Percentiles rank a stretch among this genome's conserved stretches.
These are phyloP conservation scores for Ophiostoma populinum DNA, from an alignment of 2,329 filamentous ascomycete genomes.

Conservation along the genomic window DNA sequence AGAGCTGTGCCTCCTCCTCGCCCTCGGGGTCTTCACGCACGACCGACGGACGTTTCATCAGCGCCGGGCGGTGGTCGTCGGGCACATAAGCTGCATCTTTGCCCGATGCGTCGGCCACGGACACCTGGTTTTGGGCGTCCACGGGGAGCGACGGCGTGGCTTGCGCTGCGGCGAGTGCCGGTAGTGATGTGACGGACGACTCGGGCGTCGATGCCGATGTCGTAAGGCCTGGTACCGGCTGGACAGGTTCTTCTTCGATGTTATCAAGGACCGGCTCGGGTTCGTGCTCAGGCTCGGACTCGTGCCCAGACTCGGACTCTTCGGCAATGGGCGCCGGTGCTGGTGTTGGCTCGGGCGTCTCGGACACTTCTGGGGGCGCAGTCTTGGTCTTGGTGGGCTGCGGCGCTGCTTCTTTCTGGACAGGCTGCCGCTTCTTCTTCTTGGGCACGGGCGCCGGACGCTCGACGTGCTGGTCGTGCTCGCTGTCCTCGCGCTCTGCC, in stretches of 20 bases:
- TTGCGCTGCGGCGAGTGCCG: slow-evolving; percentile 2
- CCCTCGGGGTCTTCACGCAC: slow-evolving; percentile 23
- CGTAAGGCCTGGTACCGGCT: slow-evolving; percentile 5
- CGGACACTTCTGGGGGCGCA: not conserved
- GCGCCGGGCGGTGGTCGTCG: slow-evolving; percentile 2
- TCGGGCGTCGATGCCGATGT: slow-evolving; percentile 6
- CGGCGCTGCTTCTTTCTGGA: slow-evolving; percentile 16
- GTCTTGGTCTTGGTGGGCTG: slow-evolving; percentile 22
- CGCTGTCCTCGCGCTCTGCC: not conserved
- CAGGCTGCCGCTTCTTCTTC: slow-evolving; percentile 22
- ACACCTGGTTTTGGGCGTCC: not conserved
- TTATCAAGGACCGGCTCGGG: not conserved
- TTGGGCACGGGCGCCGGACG: too few species aligned
- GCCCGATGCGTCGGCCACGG: not conserved
- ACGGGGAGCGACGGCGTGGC: not conserved
- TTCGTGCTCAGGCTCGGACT: not conserved
- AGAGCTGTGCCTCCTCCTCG: slow-evolving; percentile 10
- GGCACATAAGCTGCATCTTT: not conserved
- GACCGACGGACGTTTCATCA: slow-evolving; percentile 17
- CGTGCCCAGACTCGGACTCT: not conserved
- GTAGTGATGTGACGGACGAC: slow-evolving; percentile 6
- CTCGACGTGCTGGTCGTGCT: too few species aligned
- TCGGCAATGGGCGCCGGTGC: not conserved
- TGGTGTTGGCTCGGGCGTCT: not conserved
- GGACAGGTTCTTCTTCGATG: not conserved